phyloP scores from a whole-genome alignment of 192 early-diverging fungal species.

The Spizellomyces punctatus region DNA sequence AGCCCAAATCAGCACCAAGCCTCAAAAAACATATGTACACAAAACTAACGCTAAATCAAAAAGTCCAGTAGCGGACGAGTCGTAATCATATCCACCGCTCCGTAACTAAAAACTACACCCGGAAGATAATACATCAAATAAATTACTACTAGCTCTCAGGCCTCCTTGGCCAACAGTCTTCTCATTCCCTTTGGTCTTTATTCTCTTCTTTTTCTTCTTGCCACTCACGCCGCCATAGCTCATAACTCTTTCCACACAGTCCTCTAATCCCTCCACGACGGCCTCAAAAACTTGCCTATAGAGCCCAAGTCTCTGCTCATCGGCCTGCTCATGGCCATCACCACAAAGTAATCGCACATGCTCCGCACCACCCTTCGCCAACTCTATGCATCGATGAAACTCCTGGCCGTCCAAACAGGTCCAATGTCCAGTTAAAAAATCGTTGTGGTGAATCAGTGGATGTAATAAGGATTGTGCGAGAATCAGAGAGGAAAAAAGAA shows the following conservation, averaged over 20 bases:
- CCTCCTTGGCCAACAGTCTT: background rate
- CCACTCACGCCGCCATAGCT: background rate
- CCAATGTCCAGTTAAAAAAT: constrained; percentile 7
- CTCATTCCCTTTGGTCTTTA: background rate
- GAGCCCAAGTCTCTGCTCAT: background rate
- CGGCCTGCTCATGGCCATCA: too few relatives aligned
- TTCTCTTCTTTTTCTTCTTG: constrained; percentile 3
- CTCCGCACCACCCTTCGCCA: constrained; percentile 29
- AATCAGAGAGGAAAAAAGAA: constrained; percentile 5
- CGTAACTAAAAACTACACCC: background rate
- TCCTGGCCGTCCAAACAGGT: constrained; percentile 22
- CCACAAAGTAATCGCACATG: constrained; percentile 7
- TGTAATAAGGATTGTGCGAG: constrained; percentile 20
- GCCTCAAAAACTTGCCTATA: constrained; percentile 4
- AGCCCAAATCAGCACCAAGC: too few relatives aligned
- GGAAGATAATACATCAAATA: constrained; percentile 4
- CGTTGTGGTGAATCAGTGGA: background rate
- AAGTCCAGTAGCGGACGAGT: too few relatives aligned
- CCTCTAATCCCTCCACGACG: constrained; percentile 10
- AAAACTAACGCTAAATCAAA: too few relatives aligned
- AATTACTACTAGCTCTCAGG: background rate
- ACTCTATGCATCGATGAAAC: constrained; percentile 30
- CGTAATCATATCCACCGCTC: too few relatives aligned
- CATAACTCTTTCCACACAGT: constrained; percentile 4
- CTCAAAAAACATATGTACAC: too few relatives aligned